A percentile compares a stretch with the other conserved stretches of the same genome.
Evolutionary conservation across 352 stramenopile genomes (phyloP).

Genomic region (Pythium graminicola): DNA sequence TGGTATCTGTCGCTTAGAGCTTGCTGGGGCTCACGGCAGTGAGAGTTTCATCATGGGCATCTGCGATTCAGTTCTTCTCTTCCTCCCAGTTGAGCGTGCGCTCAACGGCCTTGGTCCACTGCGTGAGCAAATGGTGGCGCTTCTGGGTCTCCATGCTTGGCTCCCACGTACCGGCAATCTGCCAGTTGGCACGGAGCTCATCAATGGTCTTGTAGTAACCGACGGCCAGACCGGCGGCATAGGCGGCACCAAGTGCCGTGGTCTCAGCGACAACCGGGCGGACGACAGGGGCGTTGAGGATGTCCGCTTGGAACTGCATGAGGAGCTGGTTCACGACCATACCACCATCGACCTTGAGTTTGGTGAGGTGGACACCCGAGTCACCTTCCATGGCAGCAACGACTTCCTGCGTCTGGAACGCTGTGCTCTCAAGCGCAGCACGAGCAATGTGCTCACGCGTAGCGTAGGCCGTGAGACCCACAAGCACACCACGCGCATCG

Average conservation of each 20-base stretch:
- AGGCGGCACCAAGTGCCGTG: conserved; percentile 96
- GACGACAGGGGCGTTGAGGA: conserved; percentile 92
- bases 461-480: conserved; percentile 94
- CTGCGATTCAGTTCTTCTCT: conserved; percentile 23
- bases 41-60: neutral
- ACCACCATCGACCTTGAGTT: conserved; percentile 96
- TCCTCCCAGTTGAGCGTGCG: conserved; percentile 84
- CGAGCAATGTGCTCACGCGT: conserved; percentile 94
- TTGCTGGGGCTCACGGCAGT: conserved; percentile 6
- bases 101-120: conserved; percentile 82
- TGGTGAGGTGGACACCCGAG: conserved; percentile 82
- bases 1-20: neutral
- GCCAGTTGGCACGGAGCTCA: conserved; percentile 79
- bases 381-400: conserved; percentile 93
- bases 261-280: conserved; percentile 94
- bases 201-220: conserved; percentile 92
- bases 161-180: conserved; percentile 65
- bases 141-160: conserved; percentile 59
- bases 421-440: conserved; percentile 94
- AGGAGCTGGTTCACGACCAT: conserved; percentile 96
- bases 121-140: conserved; percentile 49
- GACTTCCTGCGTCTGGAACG: conserved; percentile 94
- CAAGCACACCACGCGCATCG: conserved; percentile 94
- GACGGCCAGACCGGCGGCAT: conserved; percentile 95
- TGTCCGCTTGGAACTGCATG: conserved; percentile 98